phyloP scores from a whole-genome alignment of 129 eudicot species.

The Helichrysum umbraculigerum region DNA sequence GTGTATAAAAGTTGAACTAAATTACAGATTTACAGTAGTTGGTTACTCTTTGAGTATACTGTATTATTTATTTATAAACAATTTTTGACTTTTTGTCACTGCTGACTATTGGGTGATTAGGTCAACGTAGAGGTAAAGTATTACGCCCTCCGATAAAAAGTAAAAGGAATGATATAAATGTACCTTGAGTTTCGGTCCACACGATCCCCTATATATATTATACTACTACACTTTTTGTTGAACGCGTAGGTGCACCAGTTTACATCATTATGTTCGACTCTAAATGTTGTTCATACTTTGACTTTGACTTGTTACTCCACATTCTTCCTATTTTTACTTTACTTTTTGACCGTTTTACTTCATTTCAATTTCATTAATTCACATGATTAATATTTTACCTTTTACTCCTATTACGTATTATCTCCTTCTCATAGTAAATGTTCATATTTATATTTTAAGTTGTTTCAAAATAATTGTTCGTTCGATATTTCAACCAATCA shows the following conservation, averaged over 20 bases:
- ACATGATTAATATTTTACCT: too few species aligned
- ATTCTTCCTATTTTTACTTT: neutral
- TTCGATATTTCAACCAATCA: too few species aligned
- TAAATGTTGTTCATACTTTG: neutral
- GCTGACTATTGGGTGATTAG: neutral
- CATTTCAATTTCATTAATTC: neutral
- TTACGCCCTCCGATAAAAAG: neutral
- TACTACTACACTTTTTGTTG: neutral
- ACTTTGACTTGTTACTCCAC: neutral
- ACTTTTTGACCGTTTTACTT: neutral
- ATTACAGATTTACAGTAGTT: too few species aligned
- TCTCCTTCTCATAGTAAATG: too few species aligned
- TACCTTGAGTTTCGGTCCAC: slow-evolving; percentile 30
- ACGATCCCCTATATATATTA: slow-evolving; percentile 22
- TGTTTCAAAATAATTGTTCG: too few species aligned
- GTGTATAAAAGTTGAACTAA: too few species aligned
- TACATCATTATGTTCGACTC: neutral
- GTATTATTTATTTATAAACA: too few species aligned
- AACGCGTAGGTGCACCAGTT: slow-evolving; percentile 14
- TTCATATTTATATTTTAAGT: too few species aligned
- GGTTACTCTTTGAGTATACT: too few species aligned
- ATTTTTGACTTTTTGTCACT: neutral
- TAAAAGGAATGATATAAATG: slow-evolving; percentile 4
- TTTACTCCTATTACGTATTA: too few species aligned
- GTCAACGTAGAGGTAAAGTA: slow-evolving; percentile 28